These are phyloP conservation scores for Theobroma grandiflorum DNA, from an alignment of 441 rosid species.

Conservation along the genomic window DNA sequence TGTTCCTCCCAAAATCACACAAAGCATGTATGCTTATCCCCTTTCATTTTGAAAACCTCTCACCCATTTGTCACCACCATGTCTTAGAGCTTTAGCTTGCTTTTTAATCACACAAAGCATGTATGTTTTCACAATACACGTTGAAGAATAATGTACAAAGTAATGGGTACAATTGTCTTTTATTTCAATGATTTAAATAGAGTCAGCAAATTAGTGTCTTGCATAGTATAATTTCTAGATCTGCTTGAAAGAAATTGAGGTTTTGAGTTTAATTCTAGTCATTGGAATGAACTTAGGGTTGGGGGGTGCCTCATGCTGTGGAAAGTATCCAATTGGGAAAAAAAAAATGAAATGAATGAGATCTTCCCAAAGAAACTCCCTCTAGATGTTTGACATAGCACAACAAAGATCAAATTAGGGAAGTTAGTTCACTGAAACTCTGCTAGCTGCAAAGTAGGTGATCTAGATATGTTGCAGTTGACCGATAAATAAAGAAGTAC, in stretches of 20 bases:
- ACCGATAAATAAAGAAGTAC: background rate
- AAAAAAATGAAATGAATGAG: background rate
- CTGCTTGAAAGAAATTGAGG: background rate
- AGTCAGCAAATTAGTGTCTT: background rate
- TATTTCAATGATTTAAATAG: background rate
- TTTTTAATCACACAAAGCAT: no score
- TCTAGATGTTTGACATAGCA: constrained; percentile 8
- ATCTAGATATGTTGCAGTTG: background rate
- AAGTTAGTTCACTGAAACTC: constrained; percentile 1
- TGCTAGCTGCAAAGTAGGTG: constrained; percentile 5
- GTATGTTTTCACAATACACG: background rate
- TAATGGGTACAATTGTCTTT: no score
- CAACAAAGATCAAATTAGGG: background rate
- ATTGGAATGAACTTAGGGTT: background rate
- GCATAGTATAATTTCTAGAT: background rate
- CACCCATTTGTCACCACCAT: background rate
- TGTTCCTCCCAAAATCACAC: background rate
- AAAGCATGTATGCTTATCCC: constrained; percentile 12
- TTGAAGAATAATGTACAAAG: background rate
- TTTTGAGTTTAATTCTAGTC: constrained; percentile 8
- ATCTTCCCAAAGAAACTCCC: background rate
- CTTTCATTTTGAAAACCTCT: constrained; percentile 19
- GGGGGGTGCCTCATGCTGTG: background rate
- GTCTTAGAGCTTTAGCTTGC: constrained; percentile 16
- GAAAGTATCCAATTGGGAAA: constrained; percentile 8